Evolutionary conservation across 2,329 filamentous ascomycete genomes (phyloP).

Genomic region (Colletotrichum zoysiae): DNA sequence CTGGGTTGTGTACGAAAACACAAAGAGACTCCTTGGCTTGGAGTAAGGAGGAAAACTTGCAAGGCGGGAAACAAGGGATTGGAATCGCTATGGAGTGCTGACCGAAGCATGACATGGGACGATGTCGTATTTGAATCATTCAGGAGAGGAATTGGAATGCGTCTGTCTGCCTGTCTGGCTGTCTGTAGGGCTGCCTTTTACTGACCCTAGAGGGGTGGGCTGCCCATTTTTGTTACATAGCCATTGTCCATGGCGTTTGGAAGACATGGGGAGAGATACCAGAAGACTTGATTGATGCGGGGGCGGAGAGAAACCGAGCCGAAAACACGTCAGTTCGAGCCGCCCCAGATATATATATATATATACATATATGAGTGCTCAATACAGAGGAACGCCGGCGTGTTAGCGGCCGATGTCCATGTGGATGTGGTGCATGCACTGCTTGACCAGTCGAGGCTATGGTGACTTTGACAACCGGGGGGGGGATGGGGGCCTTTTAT

Average conservation of each 20-base stretch:
- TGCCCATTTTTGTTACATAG: slow-evolving; percentile 35
- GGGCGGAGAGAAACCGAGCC: slow-evolving; percentile 6
- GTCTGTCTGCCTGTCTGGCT: too few species aligned
- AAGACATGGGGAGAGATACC: slow-evolving; percentile 38
- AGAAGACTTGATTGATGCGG: slow-evolving; percentile 33
- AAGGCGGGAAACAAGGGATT: slow-evolving; percentile 17
- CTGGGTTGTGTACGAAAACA: slow-evolving; percentile 93
- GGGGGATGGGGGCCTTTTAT: neutral
- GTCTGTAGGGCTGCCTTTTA: slow-evolving; percentile 2
- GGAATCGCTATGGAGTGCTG: neutral
- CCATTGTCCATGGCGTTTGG: slow-evolving; percentile 31
- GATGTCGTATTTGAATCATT: neutral
- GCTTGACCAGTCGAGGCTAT: slow-evolving; percentile 11
- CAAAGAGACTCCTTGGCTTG: slow-evolving; percentile 77
- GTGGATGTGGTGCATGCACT: neutral
- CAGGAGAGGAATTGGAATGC: slow-evolving; percentile 17
- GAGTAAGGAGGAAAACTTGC: slow-evolving; percentile 50
- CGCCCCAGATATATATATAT: slow-evolving; percentile 1
- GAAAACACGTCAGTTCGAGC: neutral
- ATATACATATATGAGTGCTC: neutral
- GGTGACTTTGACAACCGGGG: neutral
- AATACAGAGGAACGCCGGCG: slow-evolving; percentile 24
- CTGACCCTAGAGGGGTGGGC: slow-evolving; percentile 9
- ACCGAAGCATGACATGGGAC: neutral
- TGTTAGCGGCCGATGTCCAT: slow-evolving; percentile 5